A percentile compares a stretch with the other conserved stretches of the same genome.
phyloP scores from a whole-genome alignment of 192 early-diverging fungal genomes.

The Entomortierella parvispora region DNA sequence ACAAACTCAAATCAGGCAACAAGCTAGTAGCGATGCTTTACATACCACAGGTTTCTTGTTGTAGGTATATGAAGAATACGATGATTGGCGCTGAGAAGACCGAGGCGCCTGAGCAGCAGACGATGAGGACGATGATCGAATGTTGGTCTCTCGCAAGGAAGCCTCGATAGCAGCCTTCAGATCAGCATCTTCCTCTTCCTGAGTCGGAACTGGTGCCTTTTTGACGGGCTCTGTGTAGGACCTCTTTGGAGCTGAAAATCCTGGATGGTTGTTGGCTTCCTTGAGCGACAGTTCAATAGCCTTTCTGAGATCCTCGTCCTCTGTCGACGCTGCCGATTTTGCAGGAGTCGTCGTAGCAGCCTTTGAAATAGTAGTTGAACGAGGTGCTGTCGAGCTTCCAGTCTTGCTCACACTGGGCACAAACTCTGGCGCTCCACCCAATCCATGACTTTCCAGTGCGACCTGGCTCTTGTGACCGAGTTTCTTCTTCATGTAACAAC shows the following conservation, averaged over 20 bases:
- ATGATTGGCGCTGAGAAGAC: conserved; percentile 19
- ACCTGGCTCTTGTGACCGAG: conserved; percentile 49
- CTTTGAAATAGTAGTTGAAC: neutral
- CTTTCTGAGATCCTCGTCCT: conserved; percentile 91
- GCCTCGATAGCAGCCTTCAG: conserved; percentile 82
- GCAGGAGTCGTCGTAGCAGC: conserved; percentile 30
- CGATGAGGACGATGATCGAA: conserved; percentile 34
- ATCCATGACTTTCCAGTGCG: conserved; percentile 38
- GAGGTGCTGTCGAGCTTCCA: conserved; percentile 11
- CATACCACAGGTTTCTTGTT: conserved; percentile 43
- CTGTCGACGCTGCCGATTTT: conserved; percentile 47
- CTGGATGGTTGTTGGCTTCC: conserved; percentile 70
- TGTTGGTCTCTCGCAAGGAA: conserved; percentile 72
- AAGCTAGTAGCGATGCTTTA: neutral
- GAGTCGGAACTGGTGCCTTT: conserved; percentile 28
- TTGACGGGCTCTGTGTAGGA: conserved; percentile 16
- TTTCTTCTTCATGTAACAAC: conserved; percentile 80
- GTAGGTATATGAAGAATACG: conserved; percentile 44
- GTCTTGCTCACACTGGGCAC: conserved; percentile 30
- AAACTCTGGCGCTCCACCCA: conserved; percentile 60
- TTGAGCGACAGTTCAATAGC: conserved; percentile 94
- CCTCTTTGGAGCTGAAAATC: conserved; percentile 50
- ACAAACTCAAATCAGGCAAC: neutral
- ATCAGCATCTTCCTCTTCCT: conserved; percentile 76
- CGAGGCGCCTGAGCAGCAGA: conserved; percentile 18